These are phyloP conservation scores for Selaginella moellendorffii DNA, from an alignment of 75 land plant genomes.

Conservation along the genomic window DNA sequence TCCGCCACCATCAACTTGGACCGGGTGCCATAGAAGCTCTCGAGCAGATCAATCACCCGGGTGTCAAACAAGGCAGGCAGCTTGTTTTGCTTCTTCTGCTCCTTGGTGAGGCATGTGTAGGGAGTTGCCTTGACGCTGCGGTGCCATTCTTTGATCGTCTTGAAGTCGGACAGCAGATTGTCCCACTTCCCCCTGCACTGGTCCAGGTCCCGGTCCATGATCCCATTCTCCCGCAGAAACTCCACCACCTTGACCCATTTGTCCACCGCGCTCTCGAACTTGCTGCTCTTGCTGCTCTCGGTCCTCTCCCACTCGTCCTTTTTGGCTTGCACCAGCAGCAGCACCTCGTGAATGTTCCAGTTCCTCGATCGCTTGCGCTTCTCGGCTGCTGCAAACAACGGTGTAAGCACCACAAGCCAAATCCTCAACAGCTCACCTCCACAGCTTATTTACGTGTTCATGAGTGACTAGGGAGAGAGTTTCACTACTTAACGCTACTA, in stretches of 20 bases:
- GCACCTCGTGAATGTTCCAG: conserved; percentile 6
- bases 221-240: background rate
- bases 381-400: background rate
- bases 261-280: background rate
- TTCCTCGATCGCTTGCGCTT: background rate
- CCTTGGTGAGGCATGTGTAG: background rate
- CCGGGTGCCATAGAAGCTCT: background rate
- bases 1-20: background rate
- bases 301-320: background rate
- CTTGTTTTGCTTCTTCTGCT: background rate
- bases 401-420: background rate
- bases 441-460: too few species aligned
- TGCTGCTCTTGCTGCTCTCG: background rate
- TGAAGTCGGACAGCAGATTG: background rate
- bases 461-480: too few species aligned
- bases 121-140: background rate
- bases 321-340: conserved; percentile 7
- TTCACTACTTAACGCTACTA: too few species aligned
- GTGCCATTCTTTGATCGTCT: background rate
- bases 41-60: background rate
- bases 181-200: conserved; percentile 2
- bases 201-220: conserved; percentile 4
- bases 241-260: conserved; percentile 4
- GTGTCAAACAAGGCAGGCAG: background rate
- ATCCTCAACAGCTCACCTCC: background rate